A percentile compares a stretch with the other conserved stretches of the same genome.
Conservation (phyloP, 2,329 filamentous ascomycete species). For the Aspergillus floridensis region DNA sequence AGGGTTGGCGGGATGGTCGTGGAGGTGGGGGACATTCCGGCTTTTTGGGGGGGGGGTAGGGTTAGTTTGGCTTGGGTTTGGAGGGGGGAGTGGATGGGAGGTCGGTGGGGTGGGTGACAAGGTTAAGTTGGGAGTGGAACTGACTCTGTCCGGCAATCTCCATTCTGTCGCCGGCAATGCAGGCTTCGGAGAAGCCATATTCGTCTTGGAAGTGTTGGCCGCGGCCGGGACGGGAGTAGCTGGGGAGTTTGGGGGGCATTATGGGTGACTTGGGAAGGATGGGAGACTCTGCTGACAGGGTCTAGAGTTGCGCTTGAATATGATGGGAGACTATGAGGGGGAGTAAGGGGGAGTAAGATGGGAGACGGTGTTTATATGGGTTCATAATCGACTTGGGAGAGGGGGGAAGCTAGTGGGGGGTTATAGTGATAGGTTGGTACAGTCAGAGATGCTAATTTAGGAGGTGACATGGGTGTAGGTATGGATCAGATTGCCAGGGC, state of each 20-base stretch:
- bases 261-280: neutral
- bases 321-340: too few species aligned
- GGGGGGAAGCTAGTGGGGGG: neutral
- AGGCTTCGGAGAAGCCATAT: slow-evolving; percentile 4
- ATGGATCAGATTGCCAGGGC: neutral
- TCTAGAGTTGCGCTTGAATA: neutral
- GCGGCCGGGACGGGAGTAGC: slow-evolving; percentile 6
- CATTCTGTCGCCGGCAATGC: slow-evolving; percentile 5
- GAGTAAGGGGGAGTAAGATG: neutral
- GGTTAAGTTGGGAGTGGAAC: neutral
- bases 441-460: neutral
- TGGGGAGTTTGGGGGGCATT: neutral
- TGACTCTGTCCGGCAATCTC: slow-evolving; percentile 3
- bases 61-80: neutral
- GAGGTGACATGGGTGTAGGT: neutral
- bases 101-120: neutral
- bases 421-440: neutral
- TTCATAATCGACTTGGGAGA: neutral
- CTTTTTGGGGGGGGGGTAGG: neutral
- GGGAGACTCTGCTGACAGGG: neutral
- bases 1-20: neutral
- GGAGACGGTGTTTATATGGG: neutral
- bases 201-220: slow-evolving; percentile 5
- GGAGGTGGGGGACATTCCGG: slow-evolving; percentile 2
- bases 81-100: neutral